Evolutionary conservation across 1,284 basidiomycete species (phyloP).

Genomic region (Ceraceosorus guamensis): DNA sequence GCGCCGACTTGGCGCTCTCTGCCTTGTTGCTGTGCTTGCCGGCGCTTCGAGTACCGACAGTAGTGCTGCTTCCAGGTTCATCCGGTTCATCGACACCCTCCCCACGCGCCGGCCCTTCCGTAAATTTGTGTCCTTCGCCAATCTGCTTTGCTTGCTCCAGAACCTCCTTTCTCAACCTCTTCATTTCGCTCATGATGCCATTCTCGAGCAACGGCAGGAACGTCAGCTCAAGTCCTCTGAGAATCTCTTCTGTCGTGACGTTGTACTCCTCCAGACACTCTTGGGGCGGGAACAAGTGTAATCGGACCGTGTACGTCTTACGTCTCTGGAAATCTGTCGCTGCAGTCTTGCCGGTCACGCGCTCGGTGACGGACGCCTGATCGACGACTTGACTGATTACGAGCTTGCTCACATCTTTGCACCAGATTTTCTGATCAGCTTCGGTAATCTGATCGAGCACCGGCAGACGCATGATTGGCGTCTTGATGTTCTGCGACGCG

Average conservation of each 20-base stretch:
- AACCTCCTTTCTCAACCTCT: constrained; percentile 72
- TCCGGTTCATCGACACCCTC: constrained; percentile 59
- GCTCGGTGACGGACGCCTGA: constrained; percentile 73
- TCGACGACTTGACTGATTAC: constrained; percentile 85
- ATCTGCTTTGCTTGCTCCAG: constrained; percentile 72
- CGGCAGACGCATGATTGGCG: constrained; percentile 93
- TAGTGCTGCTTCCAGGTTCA: constrained; percentile 5
- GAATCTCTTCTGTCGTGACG: constrained; percentile 66
- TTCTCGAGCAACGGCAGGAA: constrained; percentile 80
- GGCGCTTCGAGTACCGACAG: neutral
- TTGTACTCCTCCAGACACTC: constrained; percentile 85
- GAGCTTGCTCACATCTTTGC: constrained; percentile 80
- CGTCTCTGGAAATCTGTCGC: constrained; percentile 56
- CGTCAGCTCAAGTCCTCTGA: constrained; percentile 64
- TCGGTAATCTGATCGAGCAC: constrained; percentile 34
- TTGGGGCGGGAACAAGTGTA: constrained; percentile 76
- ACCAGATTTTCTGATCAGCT: constrained; percentile 62
- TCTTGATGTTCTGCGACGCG: constrained; percentile 90
- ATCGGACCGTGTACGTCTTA: constrained; percentile 73
- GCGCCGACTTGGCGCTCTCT: constrained; percentile 13
- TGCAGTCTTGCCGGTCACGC: constrained; percentile 62
- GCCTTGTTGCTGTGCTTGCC: constrained; percentile 4
- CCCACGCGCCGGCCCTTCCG: constrained; percentile 51
- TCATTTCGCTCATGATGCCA: constrained; percentile 79
- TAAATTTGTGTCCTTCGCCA: constrained; percentile 60